Evolutionary conservation across 1,139 yeast genomes (phyloP).

Genomic region (Geotrichum australiense): DNA sequence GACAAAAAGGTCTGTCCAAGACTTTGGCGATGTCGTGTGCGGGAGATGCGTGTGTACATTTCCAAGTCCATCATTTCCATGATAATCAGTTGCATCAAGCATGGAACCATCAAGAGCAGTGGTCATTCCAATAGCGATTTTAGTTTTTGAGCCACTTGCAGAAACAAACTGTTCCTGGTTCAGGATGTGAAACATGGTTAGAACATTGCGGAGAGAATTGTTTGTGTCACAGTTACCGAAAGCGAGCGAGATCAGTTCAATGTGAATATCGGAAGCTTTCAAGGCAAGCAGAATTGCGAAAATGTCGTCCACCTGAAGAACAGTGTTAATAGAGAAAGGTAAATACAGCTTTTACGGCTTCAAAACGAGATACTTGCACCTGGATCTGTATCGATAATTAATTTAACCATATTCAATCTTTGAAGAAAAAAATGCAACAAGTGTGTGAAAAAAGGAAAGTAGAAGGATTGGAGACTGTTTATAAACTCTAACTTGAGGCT

Average conservation of each 20-base stretch:
- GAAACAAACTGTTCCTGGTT: slow-evolving; percentile 27
- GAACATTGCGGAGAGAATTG: slow-evolving; percentile 34
- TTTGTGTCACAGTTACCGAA: slow-evolving; percentile 37
- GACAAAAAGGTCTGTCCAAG: slow-evolving; percentile 28
- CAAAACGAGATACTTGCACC: slow-evolving; percentile 27
- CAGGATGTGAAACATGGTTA: slow-evolving; percentile 35
- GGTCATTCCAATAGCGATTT: slow-evolving; percentile 33
- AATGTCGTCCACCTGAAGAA: slow-evolving; percentile 34
- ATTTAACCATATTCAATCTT: slow-evolving; percentile 20
- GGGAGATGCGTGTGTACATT: slow-evolving; percentile 35
- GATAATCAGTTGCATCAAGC: slow-evolving; percentile 38
- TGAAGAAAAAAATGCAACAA: too few species aligned
- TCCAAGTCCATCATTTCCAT: slow-evolving; percentile 39
- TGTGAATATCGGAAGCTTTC: slow-evolving; percentile 29
- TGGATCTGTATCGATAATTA: slow-evolving; percentile 38
- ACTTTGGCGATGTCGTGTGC: slow-evolving; percentile 32
- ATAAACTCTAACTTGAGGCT: too few species aligned
- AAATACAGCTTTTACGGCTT: neutral
- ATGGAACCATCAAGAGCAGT: slow-evolving; percentile 31
- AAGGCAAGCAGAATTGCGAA: slow-evolving; percentile 37
- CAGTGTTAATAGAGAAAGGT: neutral
- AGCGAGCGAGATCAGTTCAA: slow-evolving; percentile 36
- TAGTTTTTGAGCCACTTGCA: slow-evolving; percentile 23
- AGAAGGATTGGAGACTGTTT: too few species aligned
- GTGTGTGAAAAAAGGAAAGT: too few species aligned